Evolutionary conservation across 2,329 filamentous ascomycete species (phyloP), one percentile per base, ranked within the genome.

Genomic region (Alternaria burnsii): DNA sequence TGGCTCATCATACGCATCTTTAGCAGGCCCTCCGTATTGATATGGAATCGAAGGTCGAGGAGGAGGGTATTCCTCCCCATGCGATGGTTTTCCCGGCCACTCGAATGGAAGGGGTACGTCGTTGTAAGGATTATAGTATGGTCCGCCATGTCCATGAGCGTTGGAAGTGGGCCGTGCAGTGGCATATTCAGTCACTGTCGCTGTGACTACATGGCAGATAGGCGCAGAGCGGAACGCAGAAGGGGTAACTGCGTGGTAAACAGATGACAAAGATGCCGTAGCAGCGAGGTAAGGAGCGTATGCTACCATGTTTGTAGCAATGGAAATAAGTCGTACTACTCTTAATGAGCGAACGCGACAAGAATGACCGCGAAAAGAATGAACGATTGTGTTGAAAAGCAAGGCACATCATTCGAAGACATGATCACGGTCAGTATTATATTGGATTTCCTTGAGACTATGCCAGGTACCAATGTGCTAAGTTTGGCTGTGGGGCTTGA

Each of bases 41-140:
- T 61, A 75, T 5, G 72, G 72, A 20, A 65, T 34, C 9, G 70
- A 53, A 40, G 71, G 72, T 43, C 51, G 60, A 18, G 68, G 68
- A 50, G 59, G 65, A 43, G 67, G 43, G 14, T 65, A 63, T 5
- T 40, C 61, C 47, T 73, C 52, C 4, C 69, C 72, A 4, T 65
- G 14, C 12, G 66, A 60, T 9, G 71, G 73, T 30, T 59, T 61
- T 6, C 73, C 73, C 1, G 73, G 73, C 71, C 71, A 76, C 8
- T 58, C 41, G 44, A 64, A 71, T 5, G 71, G 71, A 4, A 71
- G 63, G 2, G 70, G 67, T 16, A 67, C 40, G 42, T 69, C 67
- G 47, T 76, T 73, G 58, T 75, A 74, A 5, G 72, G 70, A 40
- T 76, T 76, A 46, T 71, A 64, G 40, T 74, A 73, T 1, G 69